Percentiles rank a stretch among this genome's conserved stretches.
phyloP scores from a whole-genome alignment of 2,329 filamentous ascomycete species.

The Colletotrichum sp. region DNA sequence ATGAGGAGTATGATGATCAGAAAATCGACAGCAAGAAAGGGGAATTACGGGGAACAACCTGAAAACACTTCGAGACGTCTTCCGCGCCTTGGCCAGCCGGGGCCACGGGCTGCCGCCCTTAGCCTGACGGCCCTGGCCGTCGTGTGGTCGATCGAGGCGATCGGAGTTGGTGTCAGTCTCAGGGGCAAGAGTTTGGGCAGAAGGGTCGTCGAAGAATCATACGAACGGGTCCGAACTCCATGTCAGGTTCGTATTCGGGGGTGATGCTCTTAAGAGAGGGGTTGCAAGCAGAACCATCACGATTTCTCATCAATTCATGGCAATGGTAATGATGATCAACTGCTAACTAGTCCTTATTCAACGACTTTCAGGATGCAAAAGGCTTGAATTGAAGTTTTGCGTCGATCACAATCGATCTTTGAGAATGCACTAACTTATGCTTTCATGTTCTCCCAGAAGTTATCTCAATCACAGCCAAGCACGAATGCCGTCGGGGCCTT shows the following conservation, averaged over 20 bases:
- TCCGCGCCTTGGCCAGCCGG: background rate
- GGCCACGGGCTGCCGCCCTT: background rate
- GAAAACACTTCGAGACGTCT: background rate
- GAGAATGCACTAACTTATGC: background rate
- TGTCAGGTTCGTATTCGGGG: background rate
- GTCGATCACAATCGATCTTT: background rate
- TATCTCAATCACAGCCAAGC: background rate
- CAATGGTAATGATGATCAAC: background rate
- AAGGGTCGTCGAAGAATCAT: background rate
- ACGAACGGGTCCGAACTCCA: background rate
- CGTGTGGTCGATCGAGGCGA: background rate
- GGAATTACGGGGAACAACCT: background rate
- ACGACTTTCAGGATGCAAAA: background rate
- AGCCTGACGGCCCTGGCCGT: background rate
- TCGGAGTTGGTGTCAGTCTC: background rate
- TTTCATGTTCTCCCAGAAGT: background rate
- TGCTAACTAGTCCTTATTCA: background rate
- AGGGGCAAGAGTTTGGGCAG: background rate
- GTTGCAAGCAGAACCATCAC: too few species aligned
- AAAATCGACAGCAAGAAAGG: background rate
- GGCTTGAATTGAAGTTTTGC: background rate
- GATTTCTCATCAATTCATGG: background rate
- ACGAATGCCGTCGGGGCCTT: background rate
- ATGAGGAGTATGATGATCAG: background rate
- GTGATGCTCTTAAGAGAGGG: background rate